phyloP scores from a whole-genome alignment of 2,329 filamentous ascomycete genomes.

The Fusarium phyllophilum region DNA sequence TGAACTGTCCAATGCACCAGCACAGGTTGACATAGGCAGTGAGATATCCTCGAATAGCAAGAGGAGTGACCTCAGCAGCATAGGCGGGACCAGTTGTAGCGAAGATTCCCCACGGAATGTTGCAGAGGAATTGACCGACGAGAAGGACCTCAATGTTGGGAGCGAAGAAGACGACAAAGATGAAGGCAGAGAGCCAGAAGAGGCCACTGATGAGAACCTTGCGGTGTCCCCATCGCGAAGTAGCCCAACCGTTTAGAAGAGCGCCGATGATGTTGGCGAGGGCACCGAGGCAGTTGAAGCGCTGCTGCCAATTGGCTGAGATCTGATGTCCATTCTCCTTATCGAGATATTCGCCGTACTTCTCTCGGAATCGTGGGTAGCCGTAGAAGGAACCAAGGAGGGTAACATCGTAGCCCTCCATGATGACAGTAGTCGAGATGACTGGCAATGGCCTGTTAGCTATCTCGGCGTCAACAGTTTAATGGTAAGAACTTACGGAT shows the following conservation, averaged over 20 bases:
- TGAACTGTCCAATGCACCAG: slow-evolving; percentile 56
- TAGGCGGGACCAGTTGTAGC: slow-evolving; percentile 56
- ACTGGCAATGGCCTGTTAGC: slow-evolving; percentile 39
- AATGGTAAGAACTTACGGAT: slow-evolving; percentile 40
- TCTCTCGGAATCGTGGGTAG: slow-evolving; percentile 52
- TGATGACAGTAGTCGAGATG: slow-evolving; percentile 59
- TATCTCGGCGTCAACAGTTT: neutral
- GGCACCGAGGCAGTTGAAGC: slow-evolving; percentile 52
- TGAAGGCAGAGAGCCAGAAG: slow-evolving; percentile 53
- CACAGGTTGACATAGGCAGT: slow-evolving; percentile 58
- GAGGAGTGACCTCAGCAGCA: slow-evolving; percentile 56
- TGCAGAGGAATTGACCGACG: slow-evolving; percentile 59
- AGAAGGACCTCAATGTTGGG: slow-evolving; percentile 55
- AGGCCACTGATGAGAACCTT: slow-evolving; percentile 56
- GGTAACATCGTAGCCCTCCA: slow-evolving; percentile 63
- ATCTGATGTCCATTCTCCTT: slow-evolving; percentile 56
- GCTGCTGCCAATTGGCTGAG: slow-evolving; percentile 62
- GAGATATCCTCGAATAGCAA: slow-evolving; percentile 55
- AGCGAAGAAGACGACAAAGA: slow-evolving; percentile 62
- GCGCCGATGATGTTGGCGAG: slow-evolving; percentile 53
- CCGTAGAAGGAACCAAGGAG: slow-evolving; percentile 59
- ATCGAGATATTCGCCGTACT: slow-evolving; percentile 53
- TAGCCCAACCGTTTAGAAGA: slow-evolving; percentile 55
- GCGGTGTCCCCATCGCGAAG: slow-evolving; percentile 56
- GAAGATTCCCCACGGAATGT: slow-evolving; percentile 58